A percentile compares a stretch with the other conserved stretches of the same genome.
Evolutionary conservation across 2,329 filamentous ascomycete genomes (phyloP).

Genomic region (Xylariomycetidae sp.): DNA sequence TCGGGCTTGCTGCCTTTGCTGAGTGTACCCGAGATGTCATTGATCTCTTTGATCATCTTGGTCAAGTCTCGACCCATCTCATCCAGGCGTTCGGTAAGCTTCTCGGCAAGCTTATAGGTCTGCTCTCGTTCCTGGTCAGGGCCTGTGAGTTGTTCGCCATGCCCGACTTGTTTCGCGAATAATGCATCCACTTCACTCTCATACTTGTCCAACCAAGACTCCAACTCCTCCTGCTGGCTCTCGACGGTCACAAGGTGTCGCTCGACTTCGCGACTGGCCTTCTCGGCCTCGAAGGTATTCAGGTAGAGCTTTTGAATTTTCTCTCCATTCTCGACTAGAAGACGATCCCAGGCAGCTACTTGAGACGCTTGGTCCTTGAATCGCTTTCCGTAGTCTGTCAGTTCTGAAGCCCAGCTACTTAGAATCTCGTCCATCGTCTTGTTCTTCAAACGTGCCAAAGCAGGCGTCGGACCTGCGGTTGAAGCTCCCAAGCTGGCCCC

Average conservation of each 20-base stretch:
- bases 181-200: slow-evolving; percentile 88
- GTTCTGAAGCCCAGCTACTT: slow-evolving; percentile 89
- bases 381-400: slow-evolving; percentile 94
- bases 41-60: slow-evolving; percentile 98
- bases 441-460: slow-evolving; percentile 88
- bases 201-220: slow-evolving; percentile 83
- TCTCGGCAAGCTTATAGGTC: slow-evolving; percentile 95
- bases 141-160: slow-evolving; percentile 71
- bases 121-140: slow-evolving; percentile 94
- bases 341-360: slow-evolving; percentile 85
- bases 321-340: slow-evolving; percentile 88
- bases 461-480: slow-evolving; percentile 74
- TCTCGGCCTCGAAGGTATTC: slow-evolving; percentile 88
- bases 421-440: slow-evolving; percentile 99
- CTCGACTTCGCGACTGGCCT: slow-evolving; percentile 89
- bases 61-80: slow-evolving; percentile 90
- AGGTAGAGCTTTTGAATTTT: slow-evolving; percentile 93
- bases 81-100: slow-evolving; percentile 81
- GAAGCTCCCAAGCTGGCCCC: slow-evolving; percentile 58
- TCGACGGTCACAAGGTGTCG: slow-evolving; percentile 86
- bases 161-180: slow-evolving; percentile 73
- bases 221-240: slow-evolving; percentile 86
- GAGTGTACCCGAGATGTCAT: slow-evolving; percentile 81
- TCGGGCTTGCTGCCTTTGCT: slow-evolving; percentile 86
- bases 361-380: slow-evolving; percentile 88